Evolutionary conservation across 2,329 filamentous ascomycete genomes (phyloP).

Genomic region (Aspergillus sergii): DNA sequence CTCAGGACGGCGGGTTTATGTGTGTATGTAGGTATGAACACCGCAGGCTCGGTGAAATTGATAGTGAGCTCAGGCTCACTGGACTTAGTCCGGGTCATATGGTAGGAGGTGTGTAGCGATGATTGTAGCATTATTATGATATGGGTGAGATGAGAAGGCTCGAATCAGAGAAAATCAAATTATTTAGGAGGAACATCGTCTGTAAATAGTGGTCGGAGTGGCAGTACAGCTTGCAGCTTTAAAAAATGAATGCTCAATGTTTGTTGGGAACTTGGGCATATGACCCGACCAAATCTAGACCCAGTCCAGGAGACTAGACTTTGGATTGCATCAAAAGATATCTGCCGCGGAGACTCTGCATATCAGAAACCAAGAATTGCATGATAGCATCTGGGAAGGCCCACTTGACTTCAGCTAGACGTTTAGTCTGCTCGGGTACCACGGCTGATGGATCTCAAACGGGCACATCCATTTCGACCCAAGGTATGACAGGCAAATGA

Average conservation of each 20-base stretch:
- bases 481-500: background rate
- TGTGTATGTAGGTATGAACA: conserved; percentile 17
- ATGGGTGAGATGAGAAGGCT: background rate
- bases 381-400: background rate
- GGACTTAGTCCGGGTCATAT: conserved; percentile 4
- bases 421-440: background rate
- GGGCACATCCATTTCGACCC: background rate
- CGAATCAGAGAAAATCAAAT: background rate
- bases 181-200: background rate
- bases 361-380: background rate
- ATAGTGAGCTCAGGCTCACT: conserved; percentile 10
- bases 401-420: conserved; percentile 1
- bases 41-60: conserved; percentile 15
- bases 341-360: background rate
- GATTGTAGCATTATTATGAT: background rate
- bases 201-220: conserved; percentile 5
- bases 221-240: background rate
- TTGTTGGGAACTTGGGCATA: background rate
- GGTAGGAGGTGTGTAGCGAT: background rate
- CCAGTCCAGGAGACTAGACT: background rate
- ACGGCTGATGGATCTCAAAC: background rate
- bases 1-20: conserved; percentile 20
- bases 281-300: conserved; percentile 5
- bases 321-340: background rate
- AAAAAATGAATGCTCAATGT: background rate